Evolutionary conservation across 257 asterid genomes (phyloP).

Genomic region (Rhazya stricta): DNA sequence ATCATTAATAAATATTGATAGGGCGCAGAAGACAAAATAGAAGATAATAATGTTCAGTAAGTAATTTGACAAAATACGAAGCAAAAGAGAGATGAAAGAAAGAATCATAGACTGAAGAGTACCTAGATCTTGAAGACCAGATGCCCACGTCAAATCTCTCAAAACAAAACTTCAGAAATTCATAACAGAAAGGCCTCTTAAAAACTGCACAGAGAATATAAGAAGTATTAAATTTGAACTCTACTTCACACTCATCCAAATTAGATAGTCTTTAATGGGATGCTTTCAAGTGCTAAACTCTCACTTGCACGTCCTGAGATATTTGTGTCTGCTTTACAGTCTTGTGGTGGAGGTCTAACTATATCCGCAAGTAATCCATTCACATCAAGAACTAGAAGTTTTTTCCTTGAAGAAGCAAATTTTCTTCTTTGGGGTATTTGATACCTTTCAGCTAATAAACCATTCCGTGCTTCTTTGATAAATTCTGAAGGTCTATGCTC

Average conservation of each 20-base stretch:
- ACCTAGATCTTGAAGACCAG: constrained; percentile 93
- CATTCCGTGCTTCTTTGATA: constrained; percentile 18
- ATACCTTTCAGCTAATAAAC: constrained; percentile 16
- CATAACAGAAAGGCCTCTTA: constrained; percentile 76
- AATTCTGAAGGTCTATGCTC: constrained; percentile 18
- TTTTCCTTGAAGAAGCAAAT: constrained; percentile 32
- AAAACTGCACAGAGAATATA: constrained; percentile 48
- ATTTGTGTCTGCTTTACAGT: constrained; percentile 35
- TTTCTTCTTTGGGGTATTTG: constrained; percentile 20
- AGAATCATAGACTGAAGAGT: constrained; percentile 15
- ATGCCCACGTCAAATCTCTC: constrained; percentile 72
- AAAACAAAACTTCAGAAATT: constrained; percentile 78
- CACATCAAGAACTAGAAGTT: constrained; percentile 84
- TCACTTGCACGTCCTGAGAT: constrained; percentile 71
- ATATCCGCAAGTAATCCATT: constrained; percentile 87
- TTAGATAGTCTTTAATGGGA: background rate
- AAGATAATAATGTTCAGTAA: background rate
- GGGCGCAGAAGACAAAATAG: constrained; percentile 1
- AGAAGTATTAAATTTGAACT: constrained; percentile 16
- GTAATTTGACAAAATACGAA: background rate
- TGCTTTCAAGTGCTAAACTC: constrained; percentile 13
- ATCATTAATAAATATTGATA: background rate
- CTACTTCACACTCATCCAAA: background rate
- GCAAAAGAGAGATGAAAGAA: constrained; percentile 11
- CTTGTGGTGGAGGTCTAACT: constrained; percentile 65